Conservation (phyloP, 371 early-diverging fungal genomes). For the Apophysomyces sp. region DNA sequence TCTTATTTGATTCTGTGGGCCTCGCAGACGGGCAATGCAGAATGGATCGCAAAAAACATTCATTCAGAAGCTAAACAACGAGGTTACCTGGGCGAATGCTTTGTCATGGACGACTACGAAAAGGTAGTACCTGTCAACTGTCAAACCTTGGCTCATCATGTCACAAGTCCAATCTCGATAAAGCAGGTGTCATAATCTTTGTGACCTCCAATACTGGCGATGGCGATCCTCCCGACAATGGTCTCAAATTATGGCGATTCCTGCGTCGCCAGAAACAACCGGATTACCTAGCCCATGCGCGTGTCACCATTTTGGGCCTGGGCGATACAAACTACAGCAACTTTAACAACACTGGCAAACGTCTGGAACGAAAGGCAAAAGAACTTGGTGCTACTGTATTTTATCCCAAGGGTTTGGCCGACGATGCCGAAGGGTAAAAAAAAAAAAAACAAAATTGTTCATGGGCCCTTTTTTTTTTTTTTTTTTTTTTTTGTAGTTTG, state of each 20-base stretch:
- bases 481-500: constrained; percentile 42
- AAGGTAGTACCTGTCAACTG: constrained; percentile 38
- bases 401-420: constrained; percentile 78
- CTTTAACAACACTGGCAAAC: constrained; percentile 82
- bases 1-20: constrained; percentile 70
- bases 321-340: constrained; percentile 94
- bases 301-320: constrained; percentile 64
- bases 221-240: constrained; percentile 94
- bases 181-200: constrained; percentile 66
- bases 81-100: constrained; percentile 65
- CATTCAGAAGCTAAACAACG: constrained; percentile 71
- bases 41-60: constrained; percentile 86
- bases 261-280: constrained; percentile 65
- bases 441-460: not conserved
- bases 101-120: constrained; percentile 71
- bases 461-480: not conserved
- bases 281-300: constrained; percentile 45
- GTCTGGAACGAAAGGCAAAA: constrained; percentile 71
- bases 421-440: constrained; percentile 84
- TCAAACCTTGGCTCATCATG: not conserved
- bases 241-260: constrained; percentile 84
- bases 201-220: constrained; percentile 94
- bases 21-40: constrained; percentile 94
- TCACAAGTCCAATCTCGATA: constrained; percentile 36
- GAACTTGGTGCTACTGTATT: constrained; percentile 77